These are phyloP conservation scores for Gynostemma pentaphyllum DNA, from an alignment of 306 rosid species.

Conservation along the genomic window DNA sequence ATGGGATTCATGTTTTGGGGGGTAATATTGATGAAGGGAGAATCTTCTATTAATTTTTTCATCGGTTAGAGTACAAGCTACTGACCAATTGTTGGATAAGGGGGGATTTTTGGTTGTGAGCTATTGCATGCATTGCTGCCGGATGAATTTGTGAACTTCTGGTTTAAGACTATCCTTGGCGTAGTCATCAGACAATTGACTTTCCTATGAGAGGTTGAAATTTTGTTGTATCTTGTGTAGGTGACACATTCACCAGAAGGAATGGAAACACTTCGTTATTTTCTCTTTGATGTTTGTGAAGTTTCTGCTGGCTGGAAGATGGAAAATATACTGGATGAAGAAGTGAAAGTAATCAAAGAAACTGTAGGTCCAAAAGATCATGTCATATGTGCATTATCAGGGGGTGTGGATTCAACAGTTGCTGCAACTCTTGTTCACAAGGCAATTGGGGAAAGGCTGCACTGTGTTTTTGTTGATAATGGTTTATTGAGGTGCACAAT, in stretches of 20 bases:
- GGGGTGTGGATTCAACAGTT: constrained; percentile 96
- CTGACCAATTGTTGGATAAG: background rate
- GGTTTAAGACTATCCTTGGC: background rate
- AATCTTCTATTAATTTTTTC: background rate
- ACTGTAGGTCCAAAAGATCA: constrained; percentile 53
- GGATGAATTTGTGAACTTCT: background rate
- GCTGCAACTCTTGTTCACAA: constrained; percentile 90
- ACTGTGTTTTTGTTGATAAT: constrained; percentile 90
- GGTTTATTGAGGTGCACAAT: constrained; percentile 68
- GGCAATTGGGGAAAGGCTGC: constrained; percentile 91
- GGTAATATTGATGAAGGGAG: background rate
- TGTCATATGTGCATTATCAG: constrained; percentile 86
- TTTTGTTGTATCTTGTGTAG: constrained; percentile 28
- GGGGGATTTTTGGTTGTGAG: background rate
- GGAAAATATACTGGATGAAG: constrained; percentile 80
- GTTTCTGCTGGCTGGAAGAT: constrained; percentile 71
- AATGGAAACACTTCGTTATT: constrained; percentile 58
- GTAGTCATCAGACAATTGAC: background rate
- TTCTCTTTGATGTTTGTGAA: constrained; percentile 68
- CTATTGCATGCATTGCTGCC: no score
- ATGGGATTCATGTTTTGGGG: background rate
- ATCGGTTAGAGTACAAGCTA: background rate
- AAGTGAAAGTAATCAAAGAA: constrained; percentile 50
- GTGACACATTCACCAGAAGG: constrained; percentile 90
- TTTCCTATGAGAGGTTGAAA: background rate